These are phyloP conservation scores for Candida sanyaensis DNA, from an alignment of 1,139 yeast genomes.

Conservation along the genomic window DNA sequence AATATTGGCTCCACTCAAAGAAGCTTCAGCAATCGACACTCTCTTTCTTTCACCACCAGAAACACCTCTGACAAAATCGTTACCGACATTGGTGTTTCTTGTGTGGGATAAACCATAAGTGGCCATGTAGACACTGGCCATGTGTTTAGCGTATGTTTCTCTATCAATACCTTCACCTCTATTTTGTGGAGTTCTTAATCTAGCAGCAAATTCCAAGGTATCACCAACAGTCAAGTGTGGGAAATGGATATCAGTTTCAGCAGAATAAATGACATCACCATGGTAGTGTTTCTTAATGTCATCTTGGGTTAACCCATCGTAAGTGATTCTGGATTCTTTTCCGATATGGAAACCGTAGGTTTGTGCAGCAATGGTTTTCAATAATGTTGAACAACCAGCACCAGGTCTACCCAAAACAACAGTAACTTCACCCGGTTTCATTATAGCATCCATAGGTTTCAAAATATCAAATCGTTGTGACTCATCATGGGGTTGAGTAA, in stretches of 20 bases:
- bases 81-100: constrained; percentile 34
- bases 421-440: constrained; percentile 33
- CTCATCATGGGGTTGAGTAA: no score
- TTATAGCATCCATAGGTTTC: constrained; percentile 33
- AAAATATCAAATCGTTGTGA: constrained; percentile 36
- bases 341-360: constrained; percentile 36
- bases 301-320: constrained; percentile 49
- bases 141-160: constrained; percentile 39
- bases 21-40: constrained; percentile 45
- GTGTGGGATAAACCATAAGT: constrained; percentile 38
- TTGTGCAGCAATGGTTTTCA: constrained; percentile 32
- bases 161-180: constrained; percentile 35
- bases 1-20: constrained; percentile 34
- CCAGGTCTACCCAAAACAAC: constrained; percentile 40
- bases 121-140: constrained; percentile 44
- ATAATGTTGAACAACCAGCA: constrained; percentile 33
- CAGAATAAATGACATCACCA: constrained; percentile 51
- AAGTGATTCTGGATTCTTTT: constrained; percentile 28
- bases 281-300: constrained; percentile 49
- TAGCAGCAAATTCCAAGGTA: constrained; percentile 46
- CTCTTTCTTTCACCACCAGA: constrained; percentile 48
- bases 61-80: constrained; percentile 37
- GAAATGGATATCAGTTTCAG: constrained; percentile 54
- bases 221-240: constrained; percentile 56
- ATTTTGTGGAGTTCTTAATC: constrained; percentile 40